phyloP scores from a whole-genome alignment of 108 stramenopile species.

The Nannochloropsis oceanica region DNA sequence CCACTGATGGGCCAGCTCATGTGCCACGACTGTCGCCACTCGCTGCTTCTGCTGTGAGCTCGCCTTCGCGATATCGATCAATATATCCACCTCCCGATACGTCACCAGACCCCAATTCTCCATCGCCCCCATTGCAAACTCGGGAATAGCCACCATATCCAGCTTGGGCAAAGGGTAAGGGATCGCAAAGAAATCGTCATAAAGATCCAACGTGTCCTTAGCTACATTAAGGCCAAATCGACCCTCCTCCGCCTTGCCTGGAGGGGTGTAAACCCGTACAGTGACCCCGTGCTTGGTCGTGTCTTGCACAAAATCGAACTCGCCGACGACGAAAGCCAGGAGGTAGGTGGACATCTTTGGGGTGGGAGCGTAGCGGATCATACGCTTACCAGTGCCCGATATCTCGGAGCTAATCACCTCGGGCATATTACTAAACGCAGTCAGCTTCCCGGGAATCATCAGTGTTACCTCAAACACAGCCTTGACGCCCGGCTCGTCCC shows the following conservation, averaged over 20 bases:
- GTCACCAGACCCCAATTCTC: conserved; percentile 83
- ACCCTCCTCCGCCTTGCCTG: conserved; percentile 61
- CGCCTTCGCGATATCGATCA: conserved; percentile 54
- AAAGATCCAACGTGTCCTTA: conserved; percentile 48
- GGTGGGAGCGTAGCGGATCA: conserved; percentile 51
- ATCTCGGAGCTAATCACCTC: conserved; percentile 55
- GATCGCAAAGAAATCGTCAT: conserved; percentile 53
- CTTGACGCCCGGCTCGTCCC: conserved; percentile 92
- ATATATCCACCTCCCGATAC: conserved; percentile 59
- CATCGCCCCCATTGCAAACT: conserved; percentile 90
- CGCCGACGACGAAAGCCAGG: conserved; percentile 69
- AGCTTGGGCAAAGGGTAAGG: conserved; percentile 87
- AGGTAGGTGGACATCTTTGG: conserved; percentile 89
- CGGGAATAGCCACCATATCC: conserved; percentile 85
- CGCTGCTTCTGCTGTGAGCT: conserved; percentile 47
- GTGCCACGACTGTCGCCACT: conserved; percentile 86
- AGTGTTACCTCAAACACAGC: conserved; percentile 68
- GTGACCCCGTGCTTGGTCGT: conserved; percentile 56
- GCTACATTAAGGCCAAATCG: conserved; percentile 68
- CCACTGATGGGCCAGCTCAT: conserved; percentile 94
- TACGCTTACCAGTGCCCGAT: conserved; percentile 6
- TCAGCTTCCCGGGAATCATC: conserved; percentile 52
- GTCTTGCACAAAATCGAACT: conserved; percentile 55
- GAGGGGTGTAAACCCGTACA: conserved; percentile 73
- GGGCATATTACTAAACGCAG: conserved; percentile 88